A percentile compares a stretch with the other conserved stretches of the same genome.
Evolutionary conservation across 495 filamentous ascomycete genomes (phyloP).

Genomic region (Hypoxylon rickii): DNA sequence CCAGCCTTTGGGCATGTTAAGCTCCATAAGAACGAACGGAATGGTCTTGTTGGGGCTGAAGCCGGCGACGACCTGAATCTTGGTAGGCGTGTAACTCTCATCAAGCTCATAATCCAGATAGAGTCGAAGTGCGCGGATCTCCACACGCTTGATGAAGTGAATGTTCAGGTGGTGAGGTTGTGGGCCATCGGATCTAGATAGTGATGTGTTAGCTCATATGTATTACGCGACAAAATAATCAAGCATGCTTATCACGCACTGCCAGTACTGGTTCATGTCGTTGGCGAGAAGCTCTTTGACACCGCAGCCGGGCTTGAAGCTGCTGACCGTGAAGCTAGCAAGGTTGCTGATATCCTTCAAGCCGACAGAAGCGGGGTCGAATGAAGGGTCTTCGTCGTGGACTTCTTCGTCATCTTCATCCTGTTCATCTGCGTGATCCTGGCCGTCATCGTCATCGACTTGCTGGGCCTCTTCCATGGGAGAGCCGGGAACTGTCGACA

Average conservation of each 20-base stretch:
- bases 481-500: background rate
- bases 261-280: constrained; percentile 85
- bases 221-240: background rate
- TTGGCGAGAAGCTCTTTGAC: constrained; percentile 82
- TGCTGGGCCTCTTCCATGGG: background rate
- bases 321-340: constrained; percentile 89
- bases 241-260: constrained; percentile 57
- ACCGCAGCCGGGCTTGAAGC: constrained; percentile 88
- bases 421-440: constrained; percentile 22
- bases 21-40: constrained; percentile 77
- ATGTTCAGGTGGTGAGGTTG: constrained; percentile 93
- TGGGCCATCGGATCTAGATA: constrained; percentile 78
- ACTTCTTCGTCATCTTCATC: constrained; percentile 27
- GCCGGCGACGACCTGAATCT: constrained; percentile 83
- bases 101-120: constrained; percentile 90
- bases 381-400: constrained; percentile 30
- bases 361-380: constrained; percentile 53
- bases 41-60: constrained; percentile 86
- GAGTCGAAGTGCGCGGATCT: constrained; percentile 79
- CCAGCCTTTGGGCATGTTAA: constrained; percentile 86
- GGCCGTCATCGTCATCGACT: constrained; percentile 13
- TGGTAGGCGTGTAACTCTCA: constrained; percentile 96
- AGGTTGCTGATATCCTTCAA: constrained; percentile 94
- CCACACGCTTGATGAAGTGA: constrained; percentile 92
- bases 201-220: constrained; percentile 17